Evolutionary conservation across 305 asterid genomes (phyloP).

Genomic region (Stenogyne calaminthoides): DNA sequence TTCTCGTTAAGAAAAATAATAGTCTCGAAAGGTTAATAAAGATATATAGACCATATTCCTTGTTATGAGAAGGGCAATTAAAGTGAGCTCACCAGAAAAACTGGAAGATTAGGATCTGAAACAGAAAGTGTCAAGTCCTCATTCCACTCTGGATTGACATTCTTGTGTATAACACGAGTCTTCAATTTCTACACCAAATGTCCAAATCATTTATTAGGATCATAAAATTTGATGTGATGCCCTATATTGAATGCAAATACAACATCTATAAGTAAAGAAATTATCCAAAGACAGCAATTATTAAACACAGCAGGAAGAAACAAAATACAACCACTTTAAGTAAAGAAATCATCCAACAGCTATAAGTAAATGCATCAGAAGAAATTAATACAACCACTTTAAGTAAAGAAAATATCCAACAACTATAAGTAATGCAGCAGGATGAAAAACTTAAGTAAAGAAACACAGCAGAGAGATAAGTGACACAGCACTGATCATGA

Average conservation of each 20-base stretch:
- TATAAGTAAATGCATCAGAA: too few species aligned
- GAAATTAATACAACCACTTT: too few species aligned
- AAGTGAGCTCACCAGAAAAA: conserved; percentile 51
- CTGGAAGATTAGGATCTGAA: conserved; percentile 46
- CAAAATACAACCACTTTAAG: too few species aligned
- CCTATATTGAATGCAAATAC: neutral
- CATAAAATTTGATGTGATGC: neutral
- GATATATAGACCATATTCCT: neutral
- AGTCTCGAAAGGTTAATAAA: neutral
- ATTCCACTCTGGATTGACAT: conserved; percentile 76
- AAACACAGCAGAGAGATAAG: neutral
- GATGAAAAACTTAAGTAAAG: neutral
- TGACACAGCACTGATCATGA: neutral
- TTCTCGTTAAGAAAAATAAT: neutral
- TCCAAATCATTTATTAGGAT: neutral
- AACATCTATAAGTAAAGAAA: neutral
- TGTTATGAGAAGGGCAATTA: neutral
- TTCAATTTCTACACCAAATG: conserved; percentile 58
- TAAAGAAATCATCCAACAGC: too few species aligned
- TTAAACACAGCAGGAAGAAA: too few species aligned
- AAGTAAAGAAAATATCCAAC: too few species aligned
- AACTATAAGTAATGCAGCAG: too few species aligned
- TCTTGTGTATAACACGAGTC: conserved; percentile 61
- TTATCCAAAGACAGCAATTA: neutral
- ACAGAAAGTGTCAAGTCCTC: conserved; percentile 73